These are phyloP conservation scores for Geotrichum europaeum DNA, from an alignment of 1,139 yeast genomes.

Conservation along the genomic window DNA sequence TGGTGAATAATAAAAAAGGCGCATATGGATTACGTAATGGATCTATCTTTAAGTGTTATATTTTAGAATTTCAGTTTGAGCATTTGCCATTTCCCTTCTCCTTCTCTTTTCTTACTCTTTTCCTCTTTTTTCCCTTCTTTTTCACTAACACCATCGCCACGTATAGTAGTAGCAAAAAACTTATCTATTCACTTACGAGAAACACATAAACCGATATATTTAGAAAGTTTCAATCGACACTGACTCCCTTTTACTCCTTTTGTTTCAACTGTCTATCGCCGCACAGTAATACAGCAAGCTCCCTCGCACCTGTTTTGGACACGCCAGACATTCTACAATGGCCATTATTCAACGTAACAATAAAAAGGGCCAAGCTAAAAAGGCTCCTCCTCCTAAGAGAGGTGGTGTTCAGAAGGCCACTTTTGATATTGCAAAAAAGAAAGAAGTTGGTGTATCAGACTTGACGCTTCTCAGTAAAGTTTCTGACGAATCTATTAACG, in stretches of 20 bases:
- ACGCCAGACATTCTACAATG: constrained; percentile 37
- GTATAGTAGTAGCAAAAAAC: neutral
- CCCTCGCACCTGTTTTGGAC: neutral
- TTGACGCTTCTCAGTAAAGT: constrained; percentile 82
- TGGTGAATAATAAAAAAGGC: neutral
- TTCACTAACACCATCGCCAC: neutral
- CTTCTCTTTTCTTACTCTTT: neutral
- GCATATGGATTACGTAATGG: neutral
- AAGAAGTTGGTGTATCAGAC: constrained; percentile 96
- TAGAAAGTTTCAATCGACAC: neutral
- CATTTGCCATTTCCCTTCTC: neutral
- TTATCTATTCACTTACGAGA: neutral
- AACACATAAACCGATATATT: neutral
- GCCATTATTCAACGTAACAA: constrained; percentile 74
- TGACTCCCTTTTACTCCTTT: neutral
- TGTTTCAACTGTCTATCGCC: neutral
- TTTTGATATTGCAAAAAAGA: constrained; percentile 80
- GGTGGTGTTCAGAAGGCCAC: constrained; percentile 79
- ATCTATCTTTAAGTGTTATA: neutral
- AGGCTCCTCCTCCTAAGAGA: constrained; percentile 45
- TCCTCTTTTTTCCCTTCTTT: neutral
- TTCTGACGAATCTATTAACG: constrained; percentile 88
- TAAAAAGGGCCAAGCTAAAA: constrained; percentile 51
- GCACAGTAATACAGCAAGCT: neutral
- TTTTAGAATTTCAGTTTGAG: neutral